Base-by-base conservation (phyloP, 148 eudicot genomes). In the Vaccinium myrtillus region DNA sequence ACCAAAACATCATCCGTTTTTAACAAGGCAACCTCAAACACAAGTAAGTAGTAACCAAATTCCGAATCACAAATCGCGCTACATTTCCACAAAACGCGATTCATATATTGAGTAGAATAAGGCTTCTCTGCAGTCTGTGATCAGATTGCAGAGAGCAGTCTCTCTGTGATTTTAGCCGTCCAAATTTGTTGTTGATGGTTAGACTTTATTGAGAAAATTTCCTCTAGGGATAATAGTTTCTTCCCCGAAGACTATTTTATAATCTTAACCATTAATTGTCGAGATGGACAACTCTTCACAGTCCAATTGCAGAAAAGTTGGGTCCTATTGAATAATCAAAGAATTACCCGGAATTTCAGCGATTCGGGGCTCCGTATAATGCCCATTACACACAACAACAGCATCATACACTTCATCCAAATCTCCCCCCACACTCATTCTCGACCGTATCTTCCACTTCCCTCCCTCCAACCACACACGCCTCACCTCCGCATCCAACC, bases 381-480 rank as follows among this genome's bases (percentile, higher is more conserved):
- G 99, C 39, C 99, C 99, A 83, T 93, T 97, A 85, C 98, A 95
- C 13, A 97, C 92, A 84, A 97, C 93, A 61, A 95, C 99, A 50
- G 99, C 98, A 91, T 97, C 99, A 84, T 90, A 94, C 53, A 78
- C 90, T 87, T 96, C 99, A 80, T 90, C 91, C 30, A 82, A 65
- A 43, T 88, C 86, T 18, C 63, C 80, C 43, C 67, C 88, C 46
- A 43, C 46, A 75, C 76, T 76, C 8, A 32, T 87, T 71, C 82
- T 90, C 56, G 89, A 92, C 55, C 75, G 86, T 27, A 94, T 93
- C 85, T 77, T 83, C 94, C 98, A 94, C 80, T 88, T 95, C 80
- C 90, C 93, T 87, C 84, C 86, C 21, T 80, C 90, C 86, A 89
- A 39, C 43, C 92, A 87, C 36, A 97, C 98, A 82, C 87, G 84